These are phyloP conservation scores for Cryptococcus neoformans DNA, from an alignment of 1,284 basidiomycete genomes.

Conservation along the genomic window DNA sequence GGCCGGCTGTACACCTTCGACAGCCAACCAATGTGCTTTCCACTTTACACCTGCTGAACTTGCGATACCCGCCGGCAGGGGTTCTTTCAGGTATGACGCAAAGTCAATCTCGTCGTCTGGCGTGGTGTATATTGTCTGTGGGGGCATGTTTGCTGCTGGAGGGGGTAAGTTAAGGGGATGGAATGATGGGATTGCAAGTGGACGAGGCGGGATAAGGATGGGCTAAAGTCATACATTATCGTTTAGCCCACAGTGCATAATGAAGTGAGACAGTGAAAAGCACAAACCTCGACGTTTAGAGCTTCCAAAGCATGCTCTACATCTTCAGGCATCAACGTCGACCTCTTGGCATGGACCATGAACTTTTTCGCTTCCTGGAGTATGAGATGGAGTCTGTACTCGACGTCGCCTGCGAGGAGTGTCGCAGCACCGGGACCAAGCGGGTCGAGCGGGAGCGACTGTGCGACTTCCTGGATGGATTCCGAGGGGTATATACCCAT, in stretches of 20 bases:
- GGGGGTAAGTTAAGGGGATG: conserved; percentile 48
- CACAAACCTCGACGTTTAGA: conserved; percentile 77
- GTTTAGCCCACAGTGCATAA: not conserved
- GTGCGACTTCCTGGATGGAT: conserved; percentile 76
- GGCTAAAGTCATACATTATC: conserved; percentile 25
- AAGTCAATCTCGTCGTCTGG: conserved; percentile 99
- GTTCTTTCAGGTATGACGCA: conserved; percentile 68
- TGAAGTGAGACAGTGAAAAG: not conserved
- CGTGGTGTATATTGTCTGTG: conserved; percentile 77
- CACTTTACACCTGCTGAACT: conserved; percentile 47
- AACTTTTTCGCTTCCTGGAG: conserved; percentile 88
- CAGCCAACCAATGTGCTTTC: conserved; percentile 91
- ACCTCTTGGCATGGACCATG: conserved; percentile 89
- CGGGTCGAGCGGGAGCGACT: conserved; percentile 75
- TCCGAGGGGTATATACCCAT: conserved; percentile 46
- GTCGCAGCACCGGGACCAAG: conserved; percentile 78
- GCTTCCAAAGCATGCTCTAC: conserved; percentile 91
- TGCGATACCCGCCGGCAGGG: conserved; percentile 35
- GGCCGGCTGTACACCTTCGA: conserved; percentile 95
- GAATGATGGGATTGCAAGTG: conserved; percentile 61
- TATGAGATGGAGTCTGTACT: conserved; percentile 82
- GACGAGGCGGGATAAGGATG: conserved; percentile 43
- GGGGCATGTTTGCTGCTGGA: conserved; percentile 49
- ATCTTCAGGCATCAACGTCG: conserved; percentile 81
- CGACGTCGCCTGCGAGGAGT: conserved; percentile 90